Base-by-base conservation (phyloP, 305 asterid species). In the Fraxinus nigra region DNA sequence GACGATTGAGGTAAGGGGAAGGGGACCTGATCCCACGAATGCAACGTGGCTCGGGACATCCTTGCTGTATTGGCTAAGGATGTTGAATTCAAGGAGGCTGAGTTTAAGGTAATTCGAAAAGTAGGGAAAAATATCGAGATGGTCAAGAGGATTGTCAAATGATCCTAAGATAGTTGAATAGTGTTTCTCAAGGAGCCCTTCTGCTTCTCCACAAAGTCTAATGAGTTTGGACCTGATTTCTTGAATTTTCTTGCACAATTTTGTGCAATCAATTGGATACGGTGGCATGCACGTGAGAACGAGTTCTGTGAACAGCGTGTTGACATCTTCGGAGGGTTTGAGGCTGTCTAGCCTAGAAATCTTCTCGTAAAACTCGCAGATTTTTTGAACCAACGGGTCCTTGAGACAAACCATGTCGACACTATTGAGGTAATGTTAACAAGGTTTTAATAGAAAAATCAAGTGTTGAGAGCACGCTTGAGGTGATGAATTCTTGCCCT, bases 21-120 rank as follows among this genome's bases (percentile, higher is more conserved):
- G 89, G 4, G 98, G 98, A 48, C 98, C 98, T 10, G 98, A 94
- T n/a, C 98, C 98, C 2, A 94, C 84, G 54, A 94, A 94, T 22
- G 98, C 98, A 3, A 93, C 28, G 3, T 83, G 87, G 13, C 20
- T 6, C 0, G 97, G 96, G 73, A 63, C 72, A 63, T 72, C 6
- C 9, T 80, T 73, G 81, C 40, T 28, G 83, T 91, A 90, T n/a
- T 65, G 85, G 76, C 76, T 51, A 9, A 94, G 91, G 82, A 94
- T 90, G 80, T 84, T 86, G 89, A 48, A 87, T 72, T 94, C 98
- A 33, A 91, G 90, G 33, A 83, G 84, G 82, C 88, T 40, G 76
- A 94, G 97, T 34, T 90, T 93, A 79, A 93, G 89, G 92, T 94
- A 94, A 86, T 94, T 94, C 79, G 87, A 78, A 84, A 86, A 87